phyloP scores from a whole-genome alignment of 1,284 basidiomycete genomes.

The Pisolithus thermaeus region DNA sequence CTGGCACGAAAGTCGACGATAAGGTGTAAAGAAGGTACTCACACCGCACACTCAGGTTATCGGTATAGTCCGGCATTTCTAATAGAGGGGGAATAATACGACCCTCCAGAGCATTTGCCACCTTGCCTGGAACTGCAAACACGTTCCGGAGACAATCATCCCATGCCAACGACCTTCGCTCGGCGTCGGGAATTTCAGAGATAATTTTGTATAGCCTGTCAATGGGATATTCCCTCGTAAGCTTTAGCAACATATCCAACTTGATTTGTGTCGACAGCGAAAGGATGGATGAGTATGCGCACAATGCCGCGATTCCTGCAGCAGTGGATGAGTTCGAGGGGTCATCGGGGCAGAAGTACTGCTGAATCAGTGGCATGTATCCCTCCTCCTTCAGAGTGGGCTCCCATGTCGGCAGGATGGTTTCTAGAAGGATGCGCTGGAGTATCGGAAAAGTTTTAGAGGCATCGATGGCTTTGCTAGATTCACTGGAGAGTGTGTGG shows the following conservation, averaged over 20 bases:
- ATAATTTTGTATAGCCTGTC: constrained; percentile 57
- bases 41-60: constrained; percentile 45
- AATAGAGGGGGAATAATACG: constrained; percentile 41
- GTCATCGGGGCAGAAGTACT: constrained; percentile 66
- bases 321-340: constrained; percentile 43
- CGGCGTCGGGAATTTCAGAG: constrained; percentile 28
- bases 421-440: constrained; percentile 59
- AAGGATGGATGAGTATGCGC: constrained; percentile 58
- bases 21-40: constrained; percentile 42
- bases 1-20: constrained; percentile 24
- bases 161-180: constrained; percentile 46
- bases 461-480: constrained; percentile 18
- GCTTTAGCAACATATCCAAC: constrained; percentile 45
- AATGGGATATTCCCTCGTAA: constrained; percentile 59
- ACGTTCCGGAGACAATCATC: constrained; percentile 62
- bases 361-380: constrained; percentile 41
- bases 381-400: constrained; percentile 44
- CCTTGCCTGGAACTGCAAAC: constrained; percentile 55
- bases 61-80: constrained; percentile 49
- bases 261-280: constrained; percentile 45
- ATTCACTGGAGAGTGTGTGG: constrained; percentile 18
- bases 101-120: constrained; percentile 55
- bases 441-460: constrained; percentile 49
- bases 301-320: constrained; percentile 50
- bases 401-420: constrained; percentile 68